Conservation (phyloP, 2,329 filamentous ascomycete genomes). For the Coniosporium tulheliwenetii region DNA sequence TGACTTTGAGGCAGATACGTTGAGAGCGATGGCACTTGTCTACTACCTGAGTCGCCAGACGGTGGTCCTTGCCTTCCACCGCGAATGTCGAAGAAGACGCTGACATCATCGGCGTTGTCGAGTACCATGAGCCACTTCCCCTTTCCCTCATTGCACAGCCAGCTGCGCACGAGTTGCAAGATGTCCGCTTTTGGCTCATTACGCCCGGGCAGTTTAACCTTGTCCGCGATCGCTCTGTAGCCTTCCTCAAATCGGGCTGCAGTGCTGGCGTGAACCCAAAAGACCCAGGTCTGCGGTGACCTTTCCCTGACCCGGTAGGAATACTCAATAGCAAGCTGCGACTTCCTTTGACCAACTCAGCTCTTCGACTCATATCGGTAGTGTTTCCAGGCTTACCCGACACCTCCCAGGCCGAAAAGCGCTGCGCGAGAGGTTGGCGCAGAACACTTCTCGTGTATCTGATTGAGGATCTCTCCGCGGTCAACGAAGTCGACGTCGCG, state of each 20-base stretch:
- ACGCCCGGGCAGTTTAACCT: constrained; percentile 3
- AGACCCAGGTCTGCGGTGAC: constrained; percentile 7
- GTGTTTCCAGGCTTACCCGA: constrained; percentile 6
- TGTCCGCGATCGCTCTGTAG: constrained; percentile 4
- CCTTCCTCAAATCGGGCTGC: constrained; percentile 8
- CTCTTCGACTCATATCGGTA: too few species aligned
- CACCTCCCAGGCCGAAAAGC: constrained; percentile 9
- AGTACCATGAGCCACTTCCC: constrained; percentile 10
- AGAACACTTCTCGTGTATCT: constrained; percentile 5
- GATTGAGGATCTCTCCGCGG: constrained; percentile 4
- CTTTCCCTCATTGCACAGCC: constrained; percentile 6
- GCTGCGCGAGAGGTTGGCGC: constrained; percentile 4
- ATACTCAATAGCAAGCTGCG: constrained; percentile 12
- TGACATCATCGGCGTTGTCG: constrained; percentile 10
- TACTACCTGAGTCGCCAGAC: too few species aligned
- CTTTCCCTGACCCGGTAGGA: constrained; percentile 2
- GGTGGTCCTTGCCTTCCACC: too few species aligned
- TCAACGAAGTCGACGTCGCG: constrained; percentile 7
- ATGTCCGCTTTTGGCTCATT: constrained; percentile 6
- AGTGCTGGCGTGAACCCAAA: constrained; percentile 11
- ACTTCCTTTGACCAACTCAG: constrained; percentile 7
- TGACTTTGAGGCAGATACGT: constrained; percentile 5
- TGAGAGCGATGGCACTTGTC: background rate
- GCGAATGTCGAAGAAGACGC: constrained; percentile 3
- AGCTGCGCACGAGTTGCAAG: constrained; percentile 7